These are phyloP conservation scores for Alternaria incomplexa DNA, from an alignment of 2,329 filamentous ascomycete genomes.

Conservation along the genomic window DNA sequence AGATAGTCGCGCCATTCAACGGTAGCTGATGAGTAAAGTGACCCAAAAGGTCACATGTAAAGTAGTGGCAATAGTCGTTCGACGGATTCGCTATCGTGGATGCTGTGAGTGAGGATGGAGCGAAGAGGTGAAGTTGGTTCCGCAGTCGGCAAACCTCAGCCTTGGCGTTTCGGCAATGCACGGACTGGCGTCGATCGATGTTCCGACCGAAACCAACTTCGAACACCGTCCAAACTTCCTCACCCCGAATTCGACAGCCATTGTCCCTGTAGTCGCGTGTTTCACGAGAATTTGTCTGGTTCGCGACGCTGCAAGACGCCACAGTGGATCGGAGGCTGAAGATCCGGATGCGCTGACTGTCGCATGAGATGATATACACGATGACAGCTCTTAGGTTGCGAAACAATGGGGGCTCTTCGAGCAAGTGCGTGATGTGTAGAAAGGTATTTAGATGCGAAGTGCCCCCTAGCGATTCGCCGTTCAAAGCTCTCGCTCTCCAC, in stretches of 20 bases:
- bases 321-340: not conserved
- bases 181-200: constrained; percentile 6
- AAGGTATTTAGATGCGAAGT: not conserved
- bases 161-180: constrained; percentile 20
- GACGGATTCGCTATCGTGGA: not conserved
- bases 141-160: constrained; percentile 9
- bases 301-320: not conserved
- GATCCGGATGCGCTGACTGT: not conserved
- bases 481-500: not conserved
- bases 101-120: constrained; percentile 3
- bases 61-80: not conserved
- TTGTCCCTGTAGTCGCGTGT: not conserved
- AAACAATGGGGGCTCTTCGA: not conserved
- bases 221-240: constrained; percentile 26
- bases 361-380: not conserved
- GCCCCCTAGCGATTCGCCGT: not conserved
- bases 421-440: not conserved
- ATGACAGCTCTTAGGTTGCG: not conserved
- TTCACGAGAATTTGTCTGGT: not conserved
- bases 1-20: fast-evolving
- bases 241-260: constrained; percentile 5
- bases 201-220: constrained; percentile 26
- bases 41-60: too few relatives aligned
- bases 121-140: constrained; percentile 11
- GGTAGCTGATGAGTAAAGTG: not conserved